A percentile compares a stretch with the other conserved stretches of the same genome.
These are phyloP conservation scores for Neurospora sp. DNA, from an alignment of 495 filamentous ascomycete genomes.

Conservation along the genomic window DNA sequence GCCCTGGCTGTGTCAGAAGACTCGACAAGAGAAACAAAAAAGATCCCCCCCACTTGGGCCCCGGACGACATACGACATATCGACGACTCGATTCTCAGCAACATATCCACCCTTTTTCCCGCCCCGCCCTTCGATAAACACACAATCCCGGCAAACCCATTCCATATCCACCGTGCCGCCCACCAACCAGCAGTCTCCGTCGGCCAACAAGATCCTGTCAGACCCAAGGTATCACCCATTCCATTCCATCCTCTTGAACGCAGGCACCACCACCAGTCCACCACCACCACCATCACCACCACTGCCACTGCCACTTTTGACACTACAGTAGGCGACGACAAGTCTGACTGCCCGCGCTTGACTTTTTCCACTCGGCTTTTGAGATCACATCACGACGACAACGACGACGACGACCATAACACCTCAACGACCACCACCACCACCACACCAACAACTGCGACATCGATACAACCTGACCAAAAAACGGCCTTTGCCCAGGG, in stretches of 20 bases:
- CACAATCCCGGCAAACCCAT: background rate
- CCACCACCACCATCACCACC: background rate
- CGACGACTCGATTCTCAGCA: background rate
- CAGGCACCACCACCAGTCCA: background rate
- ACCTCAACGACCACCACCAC: background rate
- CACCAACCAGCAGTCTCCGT: background rate
- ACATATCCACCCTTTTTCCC: background rate
- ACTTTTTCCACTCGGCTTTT: background rate
- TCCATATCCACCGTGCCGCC: background rate
- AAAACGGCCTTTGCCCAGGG: background rate
- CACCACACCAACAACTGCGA: background rate
- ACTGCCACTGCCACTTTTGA: background rate
- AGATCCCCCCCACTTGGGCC: background rate
- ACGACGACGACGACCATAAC: background rate
- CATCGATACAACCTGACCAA: background rate
- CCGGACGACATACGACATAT: background rate
- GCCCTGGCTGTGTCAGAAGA: background rate
- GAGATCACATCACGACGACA: background rate
- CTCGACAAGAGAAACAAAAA: background rate
- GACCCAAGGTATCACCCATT: background rate
- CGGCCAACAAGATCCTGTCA: background rate
- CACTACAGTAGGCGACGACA: background rate
- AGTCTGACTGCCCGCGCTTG: background rate
- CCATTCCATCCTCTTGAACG: background rate
- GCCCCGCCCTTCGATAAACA: background rate